Percentiles rank a stretch among this genome's conserved stretches.
These are phyloP conservation scores for Gaertneriomyces semiglobifer DNA, from an alignment of 192 early-diverging fungal genomes.

Conservation along the genomic window DNA sequence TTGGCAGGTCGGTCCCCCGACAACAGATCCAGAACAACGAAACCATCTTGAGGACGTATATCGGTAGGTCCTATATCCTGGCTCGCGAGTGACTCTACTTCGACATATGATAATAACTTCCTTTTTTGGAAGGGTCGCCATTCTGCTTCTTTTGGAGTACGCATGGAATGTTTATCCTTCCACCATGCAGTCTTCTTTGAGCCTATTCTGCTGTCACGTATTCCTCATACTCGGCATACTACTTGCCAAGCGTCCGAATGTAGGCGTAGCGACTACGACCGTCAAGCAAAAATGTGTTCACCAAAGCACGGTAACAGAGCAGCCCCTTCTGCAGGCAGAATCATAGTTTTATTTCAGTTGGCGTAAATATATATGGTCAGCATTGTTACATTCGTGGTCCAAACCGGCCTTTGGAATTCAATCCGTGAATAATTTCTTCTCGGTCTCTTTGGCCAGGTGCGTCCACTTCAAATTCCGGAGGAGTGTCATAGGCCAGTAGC, in stretches of 20 bases:
- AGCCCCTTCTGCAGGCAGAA: neutral
- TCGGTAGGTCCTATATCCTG: no score
- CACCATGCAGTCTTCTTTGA: slow-evolving; percentile 47
- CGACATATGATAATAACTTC: slow-evolving; percentile 31
- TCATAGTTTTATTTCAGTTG: neutral
- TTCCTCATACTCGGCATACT: slow-evolving; percentile 11
- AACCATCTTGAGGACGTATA: no score
- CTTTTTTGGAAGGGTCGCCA: slow-evolving; percentile 11
- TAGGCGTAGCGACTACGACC: neutral
- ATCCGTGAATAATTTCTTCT: neutral
- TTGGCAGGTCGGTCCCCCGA: slow-evolving; percentile 31
- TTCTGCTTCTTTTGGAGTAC: slow-evolving; percentile 54
- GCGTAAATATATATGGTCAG: neutral
- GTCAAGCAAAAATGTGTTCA: no score
- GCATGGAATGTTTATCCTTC: slow-evolving; percentile 91
- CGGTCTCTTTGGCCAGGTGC: slow-evolving; percentile 18
- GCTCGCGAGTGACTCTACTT: neutral
- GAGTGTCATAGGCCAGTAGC: slow-evolving; percentile 11
- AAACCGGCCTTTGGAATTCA: slow-evolving; percentile 10
- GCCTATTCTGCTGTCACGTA: slow-evolving; percentile 44
- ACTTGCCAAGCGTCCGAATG: slow-evolving; percentile 5
- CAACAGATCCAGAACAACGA: no score
- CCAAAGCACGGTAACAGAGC: neutral
- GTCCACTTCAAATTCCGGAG: slow-evolving; percentile 12
- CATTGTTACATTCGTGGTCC: neutral